Evolutionary conservation across 805 yeast species (phyloP).

Genomic region (Huiozyma naganishii): DNA sequence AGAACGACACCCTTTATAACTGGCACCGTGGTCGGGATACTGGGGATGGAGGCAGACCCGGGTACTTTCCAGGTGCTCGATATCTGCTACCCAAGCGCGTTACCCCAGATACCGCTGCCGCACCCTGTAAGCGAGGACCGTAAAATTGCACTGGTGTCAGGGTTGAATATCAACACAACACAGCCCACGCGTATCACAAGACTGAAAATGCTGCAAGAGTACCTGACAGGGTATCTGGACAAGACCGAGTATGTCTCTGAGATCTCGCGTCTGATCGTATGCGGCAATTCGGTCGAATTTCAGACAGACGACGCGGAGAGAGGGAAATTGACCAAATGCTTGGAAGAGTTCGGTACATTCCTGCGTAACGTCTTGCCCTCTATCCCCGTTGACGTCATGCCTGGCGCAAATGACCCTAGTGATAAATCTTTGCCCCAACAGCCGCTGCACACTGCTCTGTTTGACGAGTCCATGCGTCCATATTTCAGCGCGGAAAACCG

Average conservation of each 20-base stretch:
- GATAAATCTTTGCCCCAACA: conserved; percentile 81
- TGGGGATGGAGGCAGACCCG: conserved; percentile 76
- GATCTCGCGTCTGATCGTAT: conserved; percentile 46
- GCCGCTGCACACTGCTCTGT: conserved; percentile 70
- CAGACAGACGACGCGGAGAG: conserved; percentile 33
- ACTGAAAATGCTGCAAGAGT: conserved; percentile 54
- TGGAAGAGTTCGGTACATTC: conserved; percentile 48
- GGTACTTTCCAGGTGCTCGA: conserved; percentile 83
- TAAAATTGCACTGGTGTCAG: conserved; percentile 67
- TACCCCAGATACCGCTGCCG: conserved; percentile 40
- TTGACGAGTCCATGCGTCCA: conserved; percentile 34
- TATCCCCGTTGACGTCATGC: conserved; percentile 67
- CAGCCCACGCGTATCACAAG: conserved; percentile 33
- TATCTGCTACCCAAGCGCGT: conserved; percentile 54
- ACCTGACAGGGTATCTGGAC: conserved; percentile 60
- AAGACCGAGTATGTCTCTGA: conserved; percentile 24
- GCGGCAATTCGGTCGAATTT: conserved; percentile 55
- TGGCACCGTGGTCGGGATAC: conserved; percentile 75
- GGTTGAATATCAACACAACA: conserved; percentile 46
- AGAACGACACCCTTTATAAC: conserved; percentile 58
- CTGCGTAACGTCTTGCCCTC: conserved; percentile 45
- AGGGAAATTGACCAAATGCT: conserved; percentile 43
- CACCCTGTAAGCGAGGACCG: conserved; percentile 11
- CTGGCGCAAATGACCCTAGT: conserved; percentile 82
- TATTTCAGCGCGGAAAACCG: conserved; percentile 32